Percentiles rank a stretch among this genome's conserved stretches.
Evolutionary conservation across 1,139 yeast species (phyloP).

Genomic region (Lodderomyces parapsilosis): DNA sequence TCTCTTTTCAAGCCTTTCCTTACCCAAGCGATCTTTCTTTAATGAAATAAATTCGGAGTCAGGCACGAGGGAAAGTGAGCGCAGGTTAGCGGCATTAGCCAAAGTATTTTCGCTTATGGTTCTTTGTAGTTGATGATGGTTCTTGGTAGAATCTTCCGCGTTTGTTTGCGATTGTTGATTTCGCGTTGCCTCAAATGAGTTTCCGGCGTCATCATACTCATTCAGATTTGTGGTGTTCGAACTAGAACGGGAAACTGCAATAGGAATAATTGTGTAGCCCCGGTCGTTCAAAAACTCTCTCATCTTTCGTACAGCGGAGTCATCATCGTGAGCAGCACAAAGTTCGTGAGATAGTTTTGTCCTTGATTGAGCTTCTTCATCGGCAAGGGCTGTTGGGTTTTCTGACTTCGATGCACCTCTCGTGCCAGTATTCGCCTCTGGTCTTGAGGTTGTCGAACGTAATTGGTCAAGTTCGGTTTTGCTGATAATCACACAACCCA

Average conservation of each 20-base stretch:
- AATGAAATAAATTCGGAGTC: slow-evolving; percentile 26
- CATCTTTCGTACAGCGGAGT: slow-evolving; percentile 1
- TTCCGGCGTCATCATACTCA: slow-evolving; percentile 39
- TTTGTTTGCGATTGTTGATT: slow-evolving; percentile 22
- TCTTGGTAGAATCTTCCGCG: background rate
- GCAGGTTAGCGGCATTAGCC: background rate
- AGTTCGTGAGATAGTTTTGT: background rate
- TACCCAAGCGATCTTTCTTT: background rate
- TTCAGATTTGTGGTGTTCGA: slow-evolving; percentile 8
- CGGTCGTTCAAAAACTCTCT: slow-evolving; percentile 11
- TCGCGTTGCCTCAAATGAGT: slow-evolving; percentile 32
- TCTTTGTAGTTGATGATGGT: background rate
- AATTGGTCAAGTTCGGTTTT: slow-evolving; percentile 13
- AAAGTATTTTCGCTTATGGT: background rate
- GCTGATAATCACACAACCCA: slow-evolving; percentile 15
- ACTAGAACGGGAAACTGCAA: slow-evolving; percentile 14
- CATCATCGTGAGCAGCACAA: slow-evolving; percentile 2
- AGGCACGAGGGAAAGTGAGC: slow-evolving; percentile 20
- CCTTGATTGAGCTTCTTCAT: background rate
- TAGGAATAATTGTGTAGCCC: slow-evolving; percentile 22
- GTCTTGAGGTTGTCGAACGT: background rate
- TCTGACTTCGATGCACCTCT: background rate
- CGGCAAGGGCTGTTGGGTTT: background rate
- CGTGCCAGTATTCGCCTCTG: background rate
- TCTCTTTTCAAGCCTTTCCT: background rate